Base-by-base conservation (phyloP, 164 flowering plant genomes). In the Nelumbo lutea region DNA sequence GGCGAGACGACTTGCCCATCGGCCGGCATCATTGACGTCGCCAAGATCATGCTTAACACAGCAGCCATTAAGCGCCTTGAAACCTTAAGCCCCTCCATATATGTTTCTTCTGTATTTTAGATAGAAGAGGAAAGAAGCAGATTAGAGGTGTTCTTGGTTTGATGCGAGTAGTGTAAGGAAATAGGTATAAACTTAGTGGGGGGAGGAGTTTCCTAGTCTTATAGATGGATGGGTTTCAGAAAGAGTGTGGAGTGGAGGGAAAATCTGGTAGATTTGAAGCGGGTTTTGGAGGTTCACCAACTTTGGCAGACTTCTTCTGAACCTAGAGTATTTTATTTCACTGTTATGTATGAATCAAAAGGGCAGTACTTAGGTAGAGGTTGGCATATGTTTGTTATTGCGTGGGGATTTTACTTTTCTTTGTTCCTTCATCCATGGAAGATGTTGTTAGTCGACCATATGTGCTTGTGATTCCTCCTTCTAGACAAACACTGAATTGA, bases 261-360 rank as follows among this genome's bases (percentile, higher is more conserved):
- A 61, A 6, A 6, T 27, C 27, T 14, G 74, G 78, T 60, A 68
- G 77, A 69, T 68, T 72, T 75, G 73, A 76, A 79, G 83, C 78
- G 79, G 86, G 86, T 82, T 79, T 64, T 79, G 86, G 70, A 75
- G 88, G 46, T 27, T 86, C 87, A 89, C 79, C 90, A 67, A 86
- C 88, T 75, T 75, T 76, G 82, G 84, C 89, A 27, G 82, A 78
- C 74, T 67, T 58, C 57, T 65, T 61, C n/a, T 27, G 27, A 27
- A 27, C 0, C 27, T 27, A 27, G 27, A 27, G 27, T 27, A 27
- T 27, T 27, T 27, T 27, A 27, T 27, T 27, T 27, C 27, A 27
- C 27, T 27, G 27, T 27, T 27, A 27, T 27, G 27, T 27, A 27
- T 27, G 27, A 27, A 27, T 27, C 27, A 27, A 27, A 27, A 27